Conservation (phyloP, 2,329 filamentous ascomycete species). For the Hymenoscyphus salicellus region DNA sequence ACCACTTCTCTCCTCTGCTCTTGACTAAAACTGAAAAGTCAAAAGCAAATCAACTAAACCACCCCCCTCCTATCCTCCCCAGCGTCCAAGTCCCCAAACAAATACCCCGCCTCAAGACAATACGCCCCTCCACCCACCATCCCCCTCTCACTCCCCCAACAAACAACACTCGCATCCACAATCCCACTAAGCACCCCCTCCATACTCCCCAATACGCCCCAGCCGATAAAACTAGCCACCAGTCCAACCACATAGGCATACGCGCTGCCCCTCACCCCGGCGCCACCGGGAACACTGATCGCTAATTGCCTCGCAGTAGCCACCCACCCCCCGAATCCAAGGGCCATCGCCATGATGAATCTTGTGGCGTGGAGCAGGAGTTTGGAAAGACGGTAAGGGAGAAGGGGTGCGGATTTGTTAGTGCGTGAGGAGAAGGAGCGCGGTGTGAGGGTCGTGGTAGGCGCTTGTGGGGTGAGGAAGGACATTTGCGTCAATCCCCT, state of each 20-base stretch:
- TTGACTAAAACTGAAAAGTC: not conserved
- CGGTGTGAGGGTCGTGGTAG: constrained; percentile 68
- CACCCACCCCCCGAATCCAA: constrained; percentile 97
- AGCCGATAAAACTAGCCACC: constrained; percentile 90
- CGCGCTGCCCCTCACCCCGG: constrained; percentile 68
- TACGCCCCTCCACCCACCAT: constrained; percentile 71
- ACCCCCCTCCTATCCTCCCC: not conserved
- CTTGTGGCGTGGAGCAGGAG: constrained; percentile 86
- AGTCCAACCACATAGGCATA: constrained; percentile 95
- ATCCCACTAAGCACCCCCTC: constrained; percentile 85
- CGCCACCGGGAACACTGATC: constrained; percentile 51
- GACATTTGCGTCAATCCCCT: constrained; percentile 77
- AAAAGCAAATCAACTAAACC: not conserved
- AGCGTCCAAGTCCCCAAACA: constrained; percentile 68
- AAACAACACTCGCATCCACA: constrained; percentile 83
- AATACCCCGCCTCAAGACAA: constrained; percentile 83
- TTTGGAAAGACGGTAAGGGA: constrained; percentile 88
- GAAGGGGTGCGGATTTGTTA: constrained; percentile 52
- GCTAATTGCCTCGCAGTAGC: constrained; percentile 78
- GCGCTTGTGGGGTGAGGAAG: constrained; percentile 69
- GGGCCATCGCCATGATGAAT: constrained; percentile 82
- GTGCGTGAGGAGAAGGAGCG: constrained; percentile 47
- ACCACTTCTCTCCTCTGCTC: too few relatives aligned
- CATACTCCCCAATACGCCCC: constrained; percentile 87
- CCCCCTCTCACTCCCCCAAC: constrained; percentile 85